These are phyloP conservation scores for Alternaria dauci DNA, from an alignment of 2,329 filamentous ascomycete species.

Conservation along the genomic window DNA sequence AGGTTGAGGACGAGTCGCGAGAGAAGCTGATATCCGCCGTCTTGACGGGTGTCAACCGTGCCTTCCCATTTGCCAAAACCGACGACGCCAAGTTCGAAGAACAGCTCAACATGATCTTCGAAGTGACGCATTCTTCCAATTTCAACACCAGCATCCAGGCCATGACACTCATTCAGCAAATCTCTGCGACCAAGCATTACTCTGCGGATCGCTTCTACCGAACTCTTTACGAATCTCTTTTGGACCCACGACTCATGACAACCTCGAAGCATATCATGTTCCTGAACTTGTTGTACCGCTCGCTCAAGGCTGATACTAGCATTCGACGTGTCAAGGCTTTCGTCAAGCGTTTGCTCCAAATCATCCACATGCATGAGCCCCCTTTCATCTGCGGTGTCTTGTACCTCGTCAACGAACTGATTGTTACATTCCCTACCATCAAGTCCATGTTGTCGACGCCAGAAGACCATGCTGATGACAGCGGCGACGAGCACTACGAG, in stretches of 20 bases:
- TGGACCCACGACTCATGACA: conserved; percentile 85
- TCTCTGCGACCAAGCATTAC: conserved; percentile 80
- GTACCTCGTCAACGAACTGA: conserved; percentile 84
- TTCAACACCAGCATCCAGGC: conserved; percentile 99
- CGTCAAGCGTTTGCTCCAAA: conserved; percentile 88
- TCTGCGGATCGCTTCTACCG: conserved; percentile 92
- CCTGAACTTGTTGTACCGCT: conserved; percentile 87
- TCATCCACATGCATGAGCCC: conserved; percentile 87
- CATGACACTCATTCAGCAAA: conserved; percentile 91
- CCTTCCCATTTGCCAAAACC: conserved; percentile 88
- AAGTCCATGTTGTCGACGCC: conserved; percentile 72
- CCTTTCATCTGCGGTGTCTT: conserved; percentile 93
- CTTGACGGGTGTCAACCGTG: conserved; percentile 92
- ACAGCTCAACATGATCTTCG: conserved; percentile 93
- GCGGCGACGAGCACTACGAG: conserved; percentile 75
- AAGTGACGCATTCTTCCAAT: conserved; percentile 95
- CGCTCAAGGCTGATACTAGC: conserved; percentile 89
- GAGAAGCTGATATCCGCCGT: conserved; percentile 94
- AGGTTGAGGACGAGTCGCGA: conserved; percentile 69
- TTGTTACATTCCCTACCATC: conserved; percentile 80
- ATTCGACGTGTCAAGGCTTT: conserved; percentile 94
- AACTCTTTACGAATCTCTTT: conserved; percentile 90
- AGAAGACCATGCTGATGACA: conserved; percentile 79
- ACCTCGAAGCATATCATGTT: conserved; percentile 97
- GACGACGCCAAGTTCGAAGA: conserved; percentile 84